These are phyloP conservation scores for Calophaca sinica DNA, from an alignment of 306 rosid genomes.

Conservation along the genomic window DNA sequence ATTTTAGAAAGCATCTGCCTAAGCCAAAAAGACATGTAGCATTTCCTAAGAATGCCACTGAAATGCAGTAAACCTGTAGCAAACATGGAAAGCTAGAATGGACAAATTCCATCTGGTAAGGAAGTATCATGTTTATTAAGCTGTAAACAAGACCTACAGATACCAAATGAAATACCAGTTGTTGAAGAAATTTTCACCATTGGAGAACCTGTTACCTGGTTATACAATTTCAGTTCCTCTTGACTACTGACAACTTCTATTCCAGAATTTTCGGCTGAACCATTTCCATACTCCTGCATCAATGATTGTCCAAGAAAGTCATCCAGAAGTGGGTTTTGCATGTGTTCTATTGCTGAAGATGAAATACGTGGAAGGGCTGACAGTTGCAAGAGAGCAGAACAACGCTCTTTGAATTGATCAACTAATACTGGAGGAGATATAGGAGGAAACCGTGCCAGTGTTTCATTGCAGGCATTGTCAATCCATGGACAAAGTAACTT, in stretches of 20 bases:
- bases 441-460: slow-evolving; percentile 80
- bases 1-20: slow-evolving; percentile 21
- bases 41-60: slow-evolving; percentile 24
- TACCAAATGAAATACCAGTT: slow-evolving; percentile 28
- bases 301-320: slow-evolving; percentile 68
- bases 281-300: slow-evolving; percentile 59
- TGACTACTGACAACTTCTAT: slow-evolving; percentile 57
- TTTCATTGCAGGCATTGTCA: slow-evolving; percentile 87
- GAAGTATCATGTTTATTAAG: slow-evolving; percentile 7
- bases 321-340: slow-evolving; percentile 66
- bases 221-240: slow-evolving; percentile 63
- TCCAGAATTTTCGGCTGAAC: slow-evolving; percentile 52
- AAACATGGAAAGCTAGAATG: slow-evolving; percentile 34
- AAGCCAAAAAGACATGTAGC: slow-evolving; percentile 33
- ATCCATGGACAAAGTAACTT: slow-evolving; percentile 94
- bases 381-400: slow-evolving; percentile 64
- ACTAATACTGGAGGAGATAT: slow-evolving; percentile 65
- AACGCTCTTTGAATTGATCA: slow-evolving; percentile 71
- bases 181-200: slow-evolving; percentile 24
- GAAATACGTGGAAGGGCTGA: slow-evolving; percentile 78
- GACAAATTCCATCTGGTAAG: slow-evolving; percentile 20
- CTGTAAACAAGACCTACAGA: slow-evolving; percentile 26
- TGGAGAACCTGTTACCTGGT: slow-evolving; percentile 61
- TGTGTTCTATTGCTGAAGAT: slow-evolving; percentile 61
- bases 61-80: slow-evolving; percentile 18